These are phyloP conservation scores for Zygoascus biomembranicola DNA, from an alignment of 805 yeast genomes.

Conservation along the genomic window DNA sequence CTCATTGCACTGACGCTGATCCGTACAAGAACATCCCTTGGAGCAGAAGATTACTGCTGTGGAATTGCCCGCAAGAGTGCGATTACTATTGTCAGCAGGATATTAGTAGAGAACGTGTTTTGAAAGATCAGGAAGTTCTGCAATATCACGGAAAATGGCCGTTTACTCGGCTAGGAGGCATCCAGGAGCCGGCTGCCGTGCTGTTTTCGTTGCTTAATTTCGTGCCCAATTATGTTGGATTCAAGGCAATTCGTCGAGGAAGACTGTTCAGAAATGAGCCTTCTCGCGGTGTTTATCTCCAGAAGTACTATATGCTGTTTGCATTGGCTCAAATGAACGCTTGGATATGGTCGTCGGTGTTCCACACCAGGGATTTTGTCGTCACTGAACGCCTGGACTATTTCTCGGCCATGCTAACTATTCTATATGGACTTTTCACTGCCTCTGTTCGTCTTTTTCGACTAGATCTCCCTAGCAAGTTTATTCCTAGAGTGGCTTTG, in stretches of 20 bases:
- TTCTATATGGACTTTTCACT: constrained; percentile 68
- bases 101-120: constrained; percentile 49
- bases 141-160: constrained; percentile 99
- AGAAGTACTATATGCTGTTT: constrained; percentile 37
- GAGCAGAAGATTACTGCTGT: constrained; percentile 40
- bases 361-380: constrained; percentile 77
- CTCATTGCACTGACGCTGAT: constrained; percentile 23
- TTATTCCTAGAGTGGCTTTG: constrained; percentile 29
- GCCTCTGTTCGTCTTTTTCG: constrained; percentile 53
- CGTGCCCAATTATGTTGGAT: constrained; percentile 48
- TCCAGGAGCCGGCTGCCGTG: constrained; percentile 78
- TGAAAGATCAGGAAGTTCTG: constrained; percentile 42
- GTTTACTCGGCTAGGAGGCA: constrained; percentile 62
- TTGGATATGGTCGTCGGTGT: constrained; percentile 79
- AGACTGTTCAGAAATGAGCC: constrained; percentile 2
- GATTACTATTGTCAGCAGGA: constrained; percentile 88
- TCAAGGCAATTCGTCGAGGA: constrained; percentile 30
- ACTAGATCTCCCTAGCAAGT: constrained; percentile 37
- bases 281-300: not conserved
- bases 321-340: constrained; percentile 69
- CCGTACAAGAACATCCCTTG: not conserved
- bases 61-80: constrained; percentile 78
- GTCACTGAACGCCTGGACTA: constrained; percentile 83
- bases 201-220: constrained; percentile 69
- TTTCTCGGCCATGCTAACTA: constrained; percentile 87